These are phyloP conservation scores for Lactuca sativa DNA, from an alignment of 129 eudicot genomes.

Conservation along the genomic window DNA sequence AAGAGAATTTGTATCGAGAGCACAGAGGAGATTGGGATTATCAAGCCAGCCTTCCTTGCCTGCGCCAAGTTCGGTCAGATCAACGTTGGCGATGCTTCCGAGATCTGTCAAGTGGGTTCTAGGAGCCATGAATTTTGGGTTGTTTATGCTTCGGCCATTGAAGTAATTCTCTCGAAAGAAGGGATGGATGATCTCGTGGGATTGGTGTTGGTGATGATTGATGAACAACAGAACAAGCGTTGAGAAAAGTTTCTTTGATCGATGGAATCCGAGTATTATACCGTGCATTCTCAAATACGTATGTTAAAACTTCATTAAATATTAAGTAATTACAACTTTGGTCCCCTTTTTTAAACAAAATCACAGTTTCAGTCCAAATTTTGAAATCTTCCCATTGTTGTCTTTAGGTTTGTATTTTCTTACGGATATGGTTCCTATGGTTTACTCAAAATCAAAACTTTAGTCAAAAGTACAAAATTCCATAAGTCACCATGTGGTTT, in stretches of 20 bases:
- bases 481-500: no score
- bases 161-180: neutral
- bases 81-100: conserved; percentile 65
- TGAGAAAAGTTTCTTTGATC: neutral
- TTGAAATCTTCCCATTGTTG: no score
- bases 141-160: conserved; percentile 3
- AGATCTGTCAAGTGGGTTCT: conserved; percentile 62
- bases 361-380: no score
- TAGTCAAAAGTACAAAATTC: no score
- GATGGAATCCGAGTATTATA: neutral
- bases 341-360: no score
- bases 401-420: no score
- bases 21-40: conserved; percentile 61
- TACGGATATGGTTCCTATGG: no score
- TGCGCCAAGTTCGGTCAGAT: conserved; percentile 69
- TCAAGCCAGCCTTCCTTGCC: conserved; percentile 91
- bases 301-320: no score
- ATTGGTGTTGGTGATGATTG: neutral
- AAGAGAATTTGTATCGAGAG: conserved; percentile 77
- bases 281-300: no score
- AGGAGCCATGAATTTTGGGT: conserved; percentile 49
- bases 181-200: neutral
- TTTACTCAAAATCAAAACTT: no score
- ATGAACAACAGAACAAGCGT: neutral
- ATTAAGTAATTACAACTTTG: no score